Evolutionary conservation across 352 stramenopile species (phyloP).

Genomic region (Phytophthora ohioensis): DNA sequence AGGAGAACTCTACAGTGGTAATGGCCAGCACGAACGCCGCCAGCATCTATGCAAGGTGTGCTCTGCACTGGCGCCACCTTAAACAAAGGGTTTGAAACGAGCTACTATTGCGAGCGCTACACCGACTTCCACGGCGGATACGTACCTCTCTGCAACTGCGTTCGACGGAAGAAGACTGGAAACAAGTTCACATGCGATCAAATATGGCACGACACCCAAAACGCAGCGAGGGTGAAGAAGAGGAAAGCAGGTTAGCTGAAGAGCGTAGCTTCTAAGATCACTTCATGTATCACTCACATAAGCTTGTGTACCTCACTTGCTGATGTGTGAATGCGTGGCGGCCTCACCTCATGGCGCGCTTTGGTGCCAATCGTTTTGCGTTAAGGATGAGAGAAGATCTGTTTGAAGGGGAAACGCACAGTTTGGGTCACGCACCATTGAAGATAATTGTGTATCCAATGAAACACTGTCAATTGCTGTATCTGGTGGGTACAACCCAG

Average conservation of each 20-base stretch:
- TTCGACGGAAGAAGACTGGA: neutral
- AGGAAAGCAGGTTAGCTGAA: neutral
- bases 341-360: neutral
- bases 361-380: neutral
- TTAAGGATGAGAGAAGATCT: neutral
- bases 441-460: neutral
- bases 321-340: neutral
- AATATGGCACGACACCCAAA: slow-evolving; percentile 12
- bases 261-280: too few relatives aligned
- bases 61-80: slow-evolving; percentile 3
- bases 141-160: slow-evolving; percentile 11
- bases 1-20: neutral
- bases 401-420: neutral
- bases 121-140: neutral
- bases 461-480: too few relatives aligned
- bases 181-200: slow-evolving; percentile 16
- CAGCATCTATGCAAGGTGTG: slow-evolving; percentile 21
- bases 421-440: neutral
- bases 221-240: neutral
- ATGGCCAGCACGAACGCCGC: neutral
- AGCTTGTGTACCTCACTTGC: too few relatives aligned
- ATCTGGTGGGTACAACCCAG: neutral
- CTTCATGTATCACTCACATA: too few relatives aligned
- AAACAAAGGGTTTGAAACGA: slow-evolving; percentile 12
- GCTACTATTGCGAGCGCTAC: slow-evolving; percentile 12